Conservation (phyloP, 108 stramenopile species). For the Cyclotella cryptica region DNA sequence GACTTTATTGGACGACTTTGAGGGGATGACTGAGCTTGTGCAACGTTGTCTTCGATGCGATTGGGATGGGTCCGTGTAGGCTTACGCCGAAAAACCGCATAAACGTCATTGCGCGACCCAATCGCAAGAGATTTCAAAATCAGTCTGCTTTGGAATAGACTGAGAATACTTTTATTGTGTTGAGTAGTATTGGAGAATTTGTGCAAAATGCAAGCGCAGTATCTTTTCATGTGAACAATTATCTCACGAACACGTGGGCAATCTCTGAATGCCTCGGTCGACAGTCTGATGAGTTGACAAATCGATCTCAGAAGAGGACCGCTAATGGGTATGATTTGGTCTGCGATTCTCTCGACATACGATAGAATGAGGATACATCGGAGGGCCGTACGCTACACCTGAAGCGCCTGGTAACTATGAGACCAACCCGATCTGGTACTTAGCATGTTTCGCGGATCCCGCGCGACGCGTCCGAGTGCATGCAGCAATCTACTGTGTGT, state of each 20-base stretch:
- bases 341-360: slow-evolving; percentile 1
- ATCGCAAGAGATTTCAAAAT: neutral
- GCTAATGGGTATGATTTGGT: neutral
- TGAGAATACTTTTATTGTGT: neutral
- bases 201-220: neutral
- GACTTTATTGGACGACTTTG: neutral
- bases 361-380: slow-evolving; percentile 24
- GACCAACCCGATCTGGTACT: slow-evolving; percentile 1
- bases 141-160: neutral
- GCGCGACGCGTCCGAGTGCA: neutral
- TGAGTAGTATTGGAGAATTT: slow-evolving; percentile 11
- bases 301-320: neutral
- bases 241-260: neutral
- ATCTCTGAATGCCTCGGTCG: slow-evolving; percentile 6
- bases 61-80: neutral
- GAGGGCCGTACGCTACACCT: slow-evolving; percentile 18
- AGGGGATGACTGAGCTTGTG: neutral
- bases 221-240: neutral
- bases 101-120: neutral
- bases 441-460: slow-evolving; percentile 3
- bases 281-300: neutral
- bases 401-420: slow-evolving; percentile 23
- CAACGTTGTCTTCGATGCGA: neutral
- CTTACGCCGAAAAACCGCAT: slow-evolving; percentile 5
- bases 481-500: neutral